Evolutionary conservation across 305 asterid genomes (phyloP).

Genomic region (Plantago coronopus): DNA sequence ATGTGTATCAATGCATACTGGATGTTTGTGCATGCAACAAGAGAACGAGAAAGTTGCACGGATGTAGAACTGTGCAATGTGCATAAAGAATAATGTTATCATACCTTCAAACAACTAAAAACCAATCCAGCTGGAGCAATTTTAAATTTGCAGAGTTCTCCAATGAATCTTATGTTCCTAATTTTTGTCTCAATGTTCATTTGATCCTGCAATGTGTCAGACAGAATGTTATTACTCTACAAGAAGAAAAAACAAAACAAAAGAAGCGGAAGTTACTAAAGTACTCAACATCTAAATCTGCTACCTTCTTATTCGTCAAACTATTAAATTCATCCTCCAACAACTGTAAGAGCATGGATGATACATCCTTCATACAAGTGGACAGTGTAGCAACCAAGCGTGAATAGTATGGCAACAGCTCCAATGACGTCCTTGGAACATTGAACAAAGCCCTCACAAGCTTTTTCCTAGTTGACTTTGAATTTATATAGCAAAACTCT

Average conservation of each 20-base stretch:
- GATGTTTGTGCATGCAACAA: too few species aligned
- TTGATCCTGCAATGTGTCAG: conserved; percentile 73
- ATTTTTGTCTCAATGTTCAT: conserved; percentile 97
- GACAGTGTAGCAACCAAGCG: conserved; percentile 96
- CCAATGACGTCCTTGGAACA: conserved; percentile 97
- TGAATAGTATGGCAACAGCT: conserved; percentile 94
- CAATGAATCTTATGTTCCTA: conserved; percentile 90
- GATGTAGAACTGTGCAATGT: conserved; percentile 1
- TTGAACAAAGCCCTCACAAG: conserved; percentile 94
- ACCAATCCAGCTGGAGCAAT: conserved; percentile 83
- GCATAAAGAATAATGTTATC: conserved; percentile 13
- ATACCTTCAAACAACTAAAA: conserved; percentile 92
- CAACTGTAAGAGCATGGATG: conserved; percentile 85
- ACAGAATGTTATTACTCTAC: conserved; percentile 19
- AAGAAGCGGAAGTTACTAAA: not conserved
- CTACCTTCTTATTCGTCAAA: conserved; percentile 91
- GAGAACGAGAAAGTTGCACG: too few species aligned
- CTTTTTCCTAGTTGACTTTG: conserved; percentile 92
- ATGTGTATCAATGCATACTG: too few species aligned
- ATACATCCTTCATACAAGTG: conserved; percentile 92
- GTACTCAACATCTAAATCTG: conserved; percentile 9
- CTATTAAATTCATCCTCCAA: conserved; percentile 95
- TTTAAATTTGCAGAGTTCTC: conserved; percentile 98
- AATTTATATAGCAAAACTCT: conserved; percentile 95
- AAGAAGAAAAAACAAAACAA: not conserved